Percentiles rank a stretch among this genome's conserved stretches.
These are phyloP conservation scores for Fusarium marasasianum DNA, from an alignment of 2,329 filamentous ascomycete genomes.

Conservation along the genomic window DNA sequence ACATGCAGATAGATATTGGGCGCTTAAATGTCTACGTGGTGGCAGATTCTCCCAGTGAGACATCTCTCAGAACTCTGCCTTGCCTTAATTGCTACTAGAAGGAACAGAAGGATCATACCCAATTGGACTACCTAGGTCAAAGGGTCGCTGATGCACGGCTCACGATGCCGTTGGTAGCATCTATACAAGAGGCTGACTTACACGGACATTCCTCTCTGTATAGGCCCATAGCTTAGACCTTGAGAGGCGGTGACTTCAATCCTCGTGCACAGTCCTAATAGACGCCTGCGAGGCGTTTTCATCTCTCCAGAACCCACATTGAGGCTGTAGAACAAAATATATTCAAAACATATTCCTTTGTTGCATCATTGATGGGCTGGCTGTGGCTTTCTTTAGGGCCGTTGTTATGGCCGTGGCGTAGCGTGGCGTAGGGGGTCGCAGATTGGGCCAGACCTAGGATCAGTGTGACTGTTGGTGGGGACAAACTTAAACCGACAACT, in stretches of 20 bases:
- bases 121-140: background rate
- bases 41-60: background rate
- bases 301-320: background rate
- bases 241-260: background rate
- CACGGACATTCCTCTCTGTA: background rate
- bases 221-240: background rate
- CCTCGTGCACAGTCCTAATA: background rate
- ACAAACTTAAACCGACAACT: conserved; percentile 26
- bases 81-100: background rate
- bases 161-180: background rate
- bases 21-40: conserved; percentile 9
- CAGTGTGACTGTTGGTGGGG: conserved; percentile 24
- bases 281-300: conserved; percentile 24
- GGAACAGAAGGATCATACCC: background rate
- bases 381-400: conserved; percentile 29
- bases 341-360: conserved; percentile 12
- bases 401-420: conserved; percentile 29
- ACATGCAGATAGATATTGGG: background rate
- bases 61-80: conserved; percentile 5
- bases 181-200: conserved; percentile 6
- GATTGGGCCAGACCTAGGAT: conserved; percentile 37
- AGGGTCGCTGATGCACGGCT: background rate
- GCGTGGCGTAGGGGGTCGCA: conserved; percentile 39
- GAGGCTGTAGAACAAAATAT: conserved; percentile 15
- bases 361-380: conserved; percentile 17